Evolutionary conservation across 805 yeast species (phyloP), one percentile per base, ranked within the genome.

Genomic region (Ogataea angusta): DNA sequence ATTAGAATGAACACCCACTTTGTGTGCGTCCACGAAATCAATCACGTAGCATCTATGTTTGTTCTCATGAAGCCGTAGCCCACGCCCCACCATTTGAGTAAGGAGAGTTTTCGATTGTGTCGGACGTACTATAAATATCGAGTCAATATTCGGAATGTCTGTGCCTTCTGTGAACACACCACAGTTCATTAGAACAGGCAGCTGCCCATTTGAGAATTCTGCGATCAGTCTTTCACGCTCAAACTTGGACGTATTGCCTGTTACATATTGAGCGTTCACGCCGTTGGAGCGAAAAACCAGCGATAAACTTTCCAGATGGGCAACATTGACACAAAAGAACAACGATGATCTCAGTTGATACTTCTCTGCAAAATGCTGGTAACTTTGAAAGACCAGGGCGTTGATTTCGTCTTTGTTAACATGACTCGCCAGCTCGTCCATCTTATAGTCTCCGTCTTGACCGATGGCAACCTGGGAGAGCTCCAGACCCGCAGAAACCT

Each of bases 151-250:
- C 3, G 97, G 97, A 14, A 91, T 80, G 63, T 90, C 97, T 0
- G 97, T 88, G 0, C 98, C 98, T 59, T 90, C 98, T 0, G 96
- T 90, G 52, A 91, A 82, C 5, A 90, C 86, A 13, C 85, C 87
- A 58, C 95, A 93, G 56, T 91, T 91, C 65, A 93, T 73, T 22
- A 90, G 62, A 0, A 91, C 95, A 4, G 82, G 77, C 14, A 86
- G 69, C 12, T 70, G 56, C 0, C 93, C 89, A 0, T 63, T 51
- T 45, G 70, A 73, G 56, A 90, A 91, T 25, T 75, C 80, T 5
- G 66, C 60, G 2, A 89, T 62, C 0, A 78, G 68, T 2, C 59
- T 53, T 12, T 64, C 71, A 29, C 97, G 67, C 29, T 73, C 78
- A 5, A 57, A 54, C 14, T 66, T 62, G 5, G 68, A 67, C 1